A percentile compares a stretch with the other conserved stretches of the same genome.
These are phyloP conservation scores for Colletotrichum sp. DNA, from an alignment of 2,329 filamentous ascomycete genomes.

Conservation along the genomic window DNA sequence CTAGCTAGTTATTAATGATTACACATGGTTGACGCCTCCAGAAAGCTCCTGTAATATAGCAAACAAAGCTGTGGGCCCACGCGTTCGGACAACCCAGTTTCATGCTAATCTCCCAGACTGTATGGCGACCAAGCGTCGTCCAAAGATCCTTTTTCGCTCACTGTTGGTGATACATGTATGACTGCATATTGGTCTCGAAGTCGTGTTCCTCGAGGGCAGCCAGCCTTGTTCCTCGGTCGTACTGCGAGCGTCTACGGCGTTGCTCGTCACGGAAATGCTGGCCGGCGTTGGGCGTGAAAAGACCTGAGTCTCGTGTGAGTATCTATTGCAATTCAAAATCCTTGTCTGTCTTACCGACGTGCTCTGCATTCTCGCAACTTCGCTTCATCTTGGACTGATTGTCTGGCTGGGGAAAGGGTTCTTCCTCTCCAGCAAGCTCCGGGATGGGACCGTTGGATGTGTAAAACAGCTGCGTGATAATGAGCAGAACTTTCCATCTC, in stretches of 20 bases:
- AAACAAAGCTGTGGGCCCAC: conserved; percentile 7
- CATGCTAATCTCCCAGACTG: not conserved
- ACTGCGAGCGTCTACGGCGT: conserved; percentile 77
- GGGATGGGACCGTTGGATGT: conserved; percentile 53
- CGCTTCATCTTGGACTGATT: conserved; percentile 88
- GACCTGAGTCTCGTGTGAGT: conserved; percentile 49
- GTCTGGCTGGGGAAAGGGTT: conserved; percentile 78
- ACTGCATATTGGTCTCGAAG: conserved; percentile 50
- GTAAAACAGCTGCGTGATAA: conserved; percentile 51
- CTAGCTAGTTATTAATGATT: conserved; percentile 19
- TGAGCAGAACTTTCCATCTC: not conserved
- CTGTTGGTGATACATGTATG: conserved; percentile 24
- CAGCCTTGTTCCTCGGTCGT: conserved; percentile 79
- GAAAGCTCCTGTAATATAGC: conserved; percentile 19
- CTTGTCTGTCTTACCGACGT: conserved; percentile 67
- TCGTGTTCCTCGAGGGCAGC: conserved; percentile 70
- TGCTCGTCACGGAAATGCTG: conserved; percentile 78
- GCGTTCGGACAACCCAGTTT: not conserved
- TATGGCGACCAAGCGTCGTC: not conserved
- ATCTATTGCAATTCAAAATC: not conserved
- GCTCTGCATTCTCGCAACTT: conserved; percentile 85
- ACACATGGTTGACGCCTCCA: conserved; percentile 8
- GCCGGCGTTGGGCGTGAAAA: conserved; percentile 81
- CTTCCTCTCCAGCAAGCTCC: conserved; percentile 71
- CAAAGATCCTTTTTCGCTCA: conserved; percentile 15